Base-by-base conservation (phyloP, 2,329 filamentous ascomycete species). In the Mariannaea elegans region DNA sequence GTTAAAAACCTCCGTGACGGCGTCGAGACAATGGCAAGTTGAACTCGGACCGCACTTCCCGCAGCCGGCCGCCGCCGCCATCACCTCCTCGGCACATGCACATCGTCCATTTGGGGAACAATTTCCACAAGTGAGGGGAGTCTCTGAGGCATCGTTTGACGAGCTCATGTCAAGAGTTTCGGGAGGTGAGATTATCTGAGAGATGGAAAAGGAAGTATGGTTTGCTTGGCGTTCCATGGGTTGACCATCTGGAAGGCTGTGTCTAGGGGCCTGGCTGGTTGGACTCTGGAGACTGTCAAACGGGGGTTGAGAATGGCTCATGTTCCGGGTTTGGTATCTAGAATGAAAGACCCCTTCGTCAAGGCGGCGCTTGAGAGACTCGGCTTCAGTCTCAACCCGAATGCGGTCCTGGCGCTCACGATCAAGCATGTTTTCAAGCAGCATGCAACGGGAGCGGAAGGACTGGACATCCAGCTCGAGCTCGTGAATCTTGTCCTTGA, bases 381-480 rank as follows among this genome's bases (percentile, higher is more conserved):
- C 74, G 4, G 77, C 73, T 49, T 82, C 76, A 4, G 76, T 76
- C 67, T 81, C 78, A 48, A 77, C 77, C 44, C 75, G 76, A 55
- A 80, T 74, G 16, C 82, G 78, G 44, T 82, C 80, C 62, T 81
- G 76, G 14, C 83, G 81, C 72, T 88, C 85, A 59, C 82, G 82
- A 57, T 87, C 84, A 8, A 91, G 80, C 73, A 89, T 82, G 59
- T 82, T 85, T 74, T 92, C 88, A 21, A 92, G 76, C 23, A 83
- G 79, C 66, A 85, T 79, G 73, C 87, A 90, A 62, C 85, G 82
- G 24, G 81, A 84, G 34, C 83, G 85, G 65, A 89, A 87, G 16
- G 87, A 85, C 69, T 91, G 86, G 3, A 92, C 78, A 65, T 92
- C 88, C 31, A 84, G 77, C 66, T 91, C 88, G 4, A 93, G 80